Conservation (phyloP, 345 rosid species). For the Bruguiera parviflora region DNA sequence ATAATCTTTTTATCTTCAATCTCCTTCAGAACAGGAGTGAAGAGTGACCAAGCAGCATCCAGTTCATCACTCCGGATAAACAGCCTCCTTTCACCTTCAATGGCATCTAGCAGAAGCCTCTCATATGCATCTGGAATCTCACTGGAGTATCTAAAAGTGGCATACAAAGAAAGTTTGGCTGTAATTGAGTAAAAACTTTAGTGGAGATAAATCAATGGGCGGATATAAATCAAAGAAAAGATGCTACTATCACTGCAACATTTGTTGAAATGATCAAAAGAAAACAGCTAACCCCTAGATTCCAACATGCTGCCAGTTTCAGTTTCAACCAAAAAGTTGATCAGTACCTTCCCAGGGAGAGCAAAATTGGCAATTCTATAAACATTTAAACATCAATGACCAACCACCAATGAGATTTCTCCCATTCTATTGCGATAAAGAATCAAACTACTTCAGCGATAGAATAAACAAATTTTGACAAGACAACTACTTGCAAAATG, state of each 20-base stretch:
- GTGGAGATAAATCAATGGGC: background rate
- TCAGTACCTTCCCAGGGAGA: no score
- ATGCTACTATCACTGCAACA: no score
- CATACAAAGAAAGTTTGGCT: background rate
- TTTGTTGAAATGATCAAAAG: no score
- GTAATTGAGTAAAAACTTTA: background rate
- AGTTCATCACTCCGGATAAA: constrained; percentile 97
- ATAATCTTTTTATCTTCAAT: constrained; percentile 69
- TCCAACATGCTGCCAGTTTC: background rate
- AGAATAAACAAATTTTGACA: background rate
- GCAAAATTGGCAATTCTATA: no score
- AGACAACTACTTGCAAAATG: background rate
- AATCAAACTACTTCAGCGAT: no score
- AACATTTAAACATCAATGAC: no score
- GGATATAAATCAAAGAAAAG: background rate
- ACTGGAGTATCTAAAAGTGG: constrained; percentile 62
- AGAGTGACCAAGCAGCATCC: constrained; percentile 90
- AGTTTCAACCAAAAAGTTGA: background rate
- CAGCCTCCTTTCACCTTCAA: constrained; percentile 94
- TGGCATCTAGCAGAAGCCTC: constrained; percentile 90
- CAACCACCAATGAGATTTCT: no score
- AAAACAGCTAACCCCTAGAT: no score
- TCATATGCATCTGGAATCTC: constrained; percentile 99
- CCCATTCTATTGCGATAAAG: no score
- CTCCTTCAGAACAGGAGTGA: constrained; percentile 80